Conservation (phyloP, 495 filamentous ascomycete genomes). For the Penicilliopsis zonata region DNA sequence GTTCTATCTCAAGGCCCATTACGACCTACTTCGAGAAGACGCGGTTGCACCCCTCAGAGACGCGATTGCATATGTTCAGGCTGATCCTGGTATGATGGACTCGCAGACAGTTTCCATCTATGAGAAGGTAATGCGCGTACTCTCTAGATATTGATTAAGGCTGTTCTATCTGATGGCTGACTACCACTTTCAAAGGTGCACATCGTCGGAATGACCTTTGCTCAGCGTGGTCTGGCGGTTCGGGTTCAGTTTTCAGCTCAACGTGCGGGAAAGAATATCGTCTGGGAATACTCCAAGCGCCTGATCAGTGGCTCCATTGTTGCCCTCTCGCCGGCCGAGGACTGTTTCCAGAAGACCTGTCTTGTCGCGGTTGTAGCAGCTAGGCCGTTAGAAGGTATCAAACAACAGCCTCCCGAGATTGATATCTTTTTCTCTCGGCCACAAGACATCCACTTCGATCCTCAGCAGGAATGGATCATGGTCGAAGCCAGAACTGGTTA, state of each 20-base stretch:
- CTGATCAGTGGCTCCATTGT: conserved; percentile 59
- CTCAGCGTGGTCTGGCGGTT: conserved; percentile 48
- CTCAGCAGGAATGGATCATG: conserved; percentile 63
- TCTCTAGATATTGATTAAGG: conserved; percentile 1
- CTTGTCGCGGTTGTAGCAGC: conserved; percentile 65
- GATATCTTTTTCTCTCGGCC: conserved; percentile 60
- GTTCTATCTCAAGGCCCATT: conserved; percentile 49
- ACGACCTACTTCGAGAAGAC: conserved; percentile 56
- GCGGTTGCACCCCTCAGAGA: conserved; percentile 44
- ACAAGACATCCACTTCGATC: conserved; percentile 54
- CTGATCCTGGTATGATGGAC: conserved; percentile 36
- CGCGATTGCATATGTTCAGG: conserved; percentile 38
- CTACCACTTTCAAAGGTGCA: conserved; percentile 40
- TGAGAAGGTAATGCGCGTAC: conserved; percentile 42
- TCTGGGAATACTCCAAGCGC: conserved; percentile 67
- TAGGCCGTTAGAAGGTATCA: conserved; percentile 47
- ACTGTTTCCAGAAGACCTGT: conserved; percentile 55
- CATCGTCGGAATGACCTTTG: conserved; percentile 49
- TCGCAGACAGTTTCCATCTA: conserved; percentile 53
- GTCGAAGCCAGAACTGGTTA: conserved; percentile 59
- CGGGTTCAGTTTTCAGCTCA: conserved; percentile 60
- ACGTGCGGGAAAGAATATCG: conserved; percentile 54
- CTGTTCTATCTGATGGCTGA: conserved; percentile 1
- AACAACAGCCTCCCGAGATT: conserved; percentile 55
- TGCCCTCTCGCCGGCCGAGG: conserved; percentile 50